A percentile compares a stretch with the other conserved stretches of the same genome.
phyloP scores from a whole-genome alignment of 1,284 basidiomycete species.

The Cryptococcus sp. region DNA sequence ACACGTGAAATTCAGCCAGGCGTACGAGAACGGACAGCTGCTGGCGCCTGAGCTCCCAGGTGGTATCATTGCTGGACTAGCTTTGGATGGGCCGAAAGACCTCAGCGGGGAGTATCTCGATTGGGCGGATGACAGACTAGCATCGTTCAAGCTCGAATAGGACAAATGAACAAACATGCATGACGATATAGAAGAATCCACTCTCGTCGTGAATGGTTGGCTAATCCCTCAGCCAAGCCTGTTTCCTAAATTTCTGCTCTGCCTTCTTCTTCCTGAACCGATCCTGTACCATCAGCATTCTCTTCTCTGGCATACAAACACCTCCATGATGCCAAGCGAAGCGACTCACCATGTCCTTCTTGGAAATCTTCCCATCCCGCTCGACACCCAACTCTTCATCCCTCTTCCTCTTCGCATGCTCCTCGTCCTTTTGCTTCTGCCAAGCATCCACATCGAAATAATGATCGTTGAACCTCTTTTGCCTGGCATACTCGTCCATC shows the following conservation, averaged over 20 bases:
- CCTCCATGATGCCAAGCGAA: too few species aligned
- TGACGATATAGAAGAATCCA: too few species aligned
- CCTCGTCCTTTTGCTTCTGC: constrained; percentile 58
- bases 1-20: constrained; percentile 45
- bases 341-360: constrained; percentile 74
- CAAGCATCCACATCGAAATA: constrained; percentile 81
- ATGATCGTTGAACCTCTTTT: constrained; percentile 77
- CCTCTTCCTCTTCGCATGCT: constrained; percentile 54
- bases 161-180: too few species aligned
- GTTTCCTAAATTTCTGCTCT: constrained; percentile 75
- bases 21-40: constrained; percentile 49
- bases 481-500: constrained; percentile 73
- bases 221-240: constrained; percentile 80
- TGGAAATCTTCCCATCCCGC: constrained; percentile 57
- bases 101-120: constrained; percentile 50
- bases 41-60: constrained; percentile 49
- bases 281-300: constrained; percentile 53
- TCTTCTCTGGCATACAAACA: constrained; percentile 10
- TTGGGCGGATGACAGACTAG: constrained; percentile 46
- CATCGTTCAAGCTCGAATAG: constrained; percentile 5
- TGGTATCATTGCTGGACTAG: constrained; percentile 49
- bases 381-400: constrained; percentile 54
- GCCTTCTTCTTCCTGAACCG: constrained; percentile 79
- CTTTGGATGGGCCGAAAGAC: constrained; percentile 36
- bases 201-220: too few species aligned